Base-by-base conservation (phyloP, 192 early-diverging fungal species). In the Podila minutissima region DNA sequence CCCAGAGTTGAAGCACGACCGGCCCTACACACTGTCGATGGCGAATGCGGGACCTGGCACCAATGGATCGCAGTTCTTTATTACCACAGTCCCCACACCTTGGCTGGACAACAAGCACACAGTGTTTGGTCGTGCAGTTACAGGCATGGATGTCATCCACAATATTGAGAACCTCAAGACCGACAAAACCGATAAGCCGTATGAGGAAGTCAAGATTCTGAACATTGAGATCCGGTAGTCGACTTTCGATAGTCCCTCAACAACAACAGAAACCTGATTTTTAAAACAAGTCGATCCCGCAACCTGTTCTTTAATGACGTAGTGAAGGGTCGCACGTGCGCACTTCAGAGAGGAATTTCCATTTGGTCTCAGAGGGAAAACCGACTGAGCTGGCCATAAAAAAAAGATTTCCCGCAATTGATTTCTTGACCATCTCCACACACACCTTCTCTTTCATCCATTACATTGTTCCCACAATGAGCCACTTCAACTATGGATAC, bases 31-130 rank as follows among this genome's bases (percentile, higher is more conserved):
- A 5, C 79, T 99, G 0, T 95, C 94, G 68, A 98, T 99, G 97
- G 97, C 97, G 8, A 99, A 99, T 82, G 90, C 94, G 8, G 93
- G 94, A 7, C 91, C 95, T 15, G 88, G 90, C 35, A 97, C 97
- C 13, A 98, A 98, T 72, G 97, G 91, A 29, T 93, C 91, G 51
- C 96, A 99, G 84, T 99, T 99, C 79, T 99, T 98, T 74, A 96
- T 99, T 60, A 99, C 97, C 0, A 92, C 92, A 1, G 92, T 94
- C 1, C 93, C 96, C 3, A 94, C 94, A 88, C 95, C 96, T 28
- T 99, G 97, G 97, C 84, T 99, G 20, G 96, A 99, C 66, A 94
- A 97, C 70, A 99, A 99, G 75, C 97, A 99, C 71, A 96, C 97
- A 2, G 89, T 99, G 0, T 99, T 99, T 87, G 97, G 97, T 9